Conservation (phyloP, 495 filamentous ascomycete genomes). For the Cetradonia linearis region DNA sequence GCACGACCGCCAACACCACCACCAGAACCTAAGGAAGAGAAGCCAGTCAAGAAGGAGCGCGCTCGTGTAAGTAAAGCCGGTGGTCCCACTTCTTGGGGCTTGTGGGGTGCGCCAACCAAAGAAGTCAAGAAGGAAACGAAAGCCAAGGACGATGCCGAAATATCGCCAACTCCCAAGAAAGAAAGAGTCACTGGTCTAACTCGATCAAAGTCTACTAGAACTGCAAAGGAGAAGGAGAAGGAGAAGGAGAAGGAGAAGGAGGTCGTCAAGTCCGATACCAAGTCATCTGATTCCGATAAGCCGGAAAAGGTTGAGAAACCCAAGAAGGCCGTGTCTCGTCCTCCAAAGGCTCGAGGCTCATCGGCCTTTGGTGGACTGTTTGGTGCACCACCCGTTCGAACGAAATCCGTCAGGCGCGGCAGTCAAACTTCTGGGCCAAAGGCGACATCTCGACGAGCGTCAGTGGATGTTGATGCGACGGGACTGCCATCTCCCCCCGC, state of each 20-base stretch:
- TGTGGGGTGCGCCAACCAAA: slow-evolving; percentile 47
- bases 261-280: slow-evolving; percentile 38
- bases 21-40: slow-evolving; percentile 38
- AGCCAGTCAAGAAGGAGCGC: slow-evolving; percentile 49
- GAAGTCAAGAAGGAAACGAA: slow-evolving; percentile 36
- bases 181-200: slow-evolving; percentile 29
- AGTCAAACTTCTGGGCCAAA: slow-evolving; percentile 31
- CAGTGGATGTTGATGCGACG: slow-evolving; percentile 40
- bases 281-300: slow-evolving; percentile 46
- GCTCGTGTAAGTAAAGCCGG: slow-evolving; percentile 42
- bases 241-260: slow-evolving; percentile 45
- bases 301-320: slow-evolving; percentile 23
- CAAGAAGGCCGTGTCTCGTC: slow-evolving; percentile 30
- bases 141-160: slow-evolving; percentile 29
- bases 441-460: slow-evolving; percentile 37
- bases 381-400: slow-evolving; percentile 38
- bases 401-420: slow-evolving; percentile 38
- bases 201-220: slow-evolving; percentile 43
- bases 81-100: slow-evolving; percentile 45
- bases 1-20: slow-evolving; percentile 44
- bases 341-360: slow-evolving; percentile 22
- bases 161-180: slow-evolving; percentile 20
- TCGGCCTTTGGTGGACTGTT: slow-evolving; percentile 37
- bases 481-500: slow-evolving; percentile 44
- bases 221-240: slow-evolving; percentile 39